Evolutionary conservation across 2,329 filamentous ascomycete genomes (phyloP), one percentile per base, ranked within the genome.

Genomic region (Ceratocystis colombiana): DNA sequence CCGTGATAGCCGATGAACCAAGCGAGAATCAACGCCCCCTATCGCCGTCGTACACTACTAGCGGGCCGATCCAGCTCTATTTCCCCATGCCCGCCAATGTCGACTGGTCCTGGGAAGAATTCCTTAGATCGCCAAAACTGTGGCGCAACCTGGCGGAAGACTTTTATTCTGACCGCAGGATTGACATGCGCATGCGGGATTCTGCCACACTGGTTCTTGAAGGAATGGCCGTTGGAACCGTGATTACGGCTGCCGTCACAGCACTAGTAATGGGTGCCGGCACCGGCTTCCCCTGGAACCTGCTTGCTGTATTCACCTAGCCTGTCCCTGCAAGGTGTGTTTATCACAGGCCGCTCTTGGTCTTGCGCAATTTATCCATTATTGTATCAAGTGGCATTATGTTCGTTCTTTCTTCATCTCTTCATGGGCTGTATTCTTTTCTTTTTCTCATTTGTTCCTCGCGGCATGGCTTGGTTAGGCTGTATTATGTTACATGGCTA

Each of bases 201-300:
- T 76, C 88, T 41, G 89, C 88, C 1, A 75, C 87, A n/a, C 77
- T 89, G 70, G 86, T 83, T 62, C 75, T 90, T 45, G 84, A 91
- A 74, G 83, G 87, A 5, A 44, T 66, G 61, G 67, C 67, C 5
- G 55, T 66, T 66, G 67, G 67, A 65, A 84, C 82, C 6, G 79
- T 83, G 33, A 12, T 68, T 17, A 68, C 64, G 28, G 67, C 59
- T 2, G 41, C 64, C 4, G 30, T 68, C 10, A 61, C 61, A 2
- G 64, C 64, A 10, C n/a, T 65, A 45, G 61, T 64, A 17, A 67
- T 64, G 33, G 62, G 62, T 15, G 59, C 41, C 25, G 53, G 53
- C 20, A 28, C 53, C 6, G 53, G 53, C 3, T 57, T 57, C 15
- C 53, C 53, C 7, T 57, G 53, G 53, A 57, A 57, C 5, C 53